Evolutionary conservation across 176 grass and related monocot species (phyloP).

Genomic region (bread wheat (Triticum aestivum)): IWGSC_CS_RefSeq_v2.1 NC_057813.1:454331961-454332460

Average conservation of each 20-base stretch:
- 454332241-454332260: slow-evolving; percentile 26
- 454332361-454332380: slow-evolving; percentile 29
- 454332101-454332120: neutral
- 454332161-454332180: slow-evolving; percentile 19
- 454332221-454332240: neutral
- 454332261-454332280: slow-evolving; percentile 25
- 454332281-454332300: neutral
- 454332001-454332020: slow-evolving; percentile 52
- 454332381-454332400: neutral
- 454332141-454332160: neutral
- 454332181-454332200: neutral
- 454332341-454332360: slow-evolving; percentile 47
- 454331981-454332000: slow-evolving; percentile 75
- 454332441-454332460: neutral
- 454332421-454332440: neutral
- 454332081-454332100: neutral
- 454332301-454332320: slow-evolving; percentile 30
- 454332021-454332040: slow-evolving; percentile 36
- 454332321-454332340: slow-evolving; percentile 45
- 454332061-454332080: slow-evolving; percentile 13
- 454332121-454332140: neutral
- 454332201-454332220: slow-evolving; percentile 29
- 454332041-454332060: slow-evolving; percentile 4
- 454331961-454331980: slow-evolving; percentile 80
- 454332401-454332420: neutral